Evolutionary conservation across 768 basidiomycete species (phyloP).

Genomic region (Termitomyces heimii): DNA sequence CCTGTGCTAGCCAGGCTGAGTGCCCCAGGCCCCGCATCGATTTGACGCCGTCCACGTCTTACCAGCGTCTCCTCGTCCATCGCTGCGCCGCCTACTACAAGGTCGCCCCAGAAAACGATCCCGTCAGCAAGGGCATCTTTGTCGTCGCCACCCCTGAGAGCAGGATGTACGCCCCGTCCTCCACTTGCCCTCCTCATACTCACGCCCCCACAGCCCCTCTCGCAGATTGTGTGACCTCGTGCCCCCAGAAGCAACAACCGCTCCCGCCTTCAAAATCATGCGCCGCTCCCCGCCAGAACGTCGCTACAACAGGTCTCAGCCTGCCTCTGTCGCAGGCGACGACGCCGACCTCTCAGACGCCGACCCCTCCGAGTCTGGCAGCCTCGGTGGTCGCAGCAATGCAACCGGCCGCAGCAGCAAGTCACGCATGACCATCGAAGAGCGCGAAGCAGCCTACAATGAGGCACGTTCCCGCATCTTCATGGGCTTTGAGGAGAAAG

Average conservation of each 20-base stretch:
- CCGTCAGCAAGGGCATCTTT: conserved; percentile 53
- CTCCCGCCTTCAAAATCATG: conserved; percentile 89
- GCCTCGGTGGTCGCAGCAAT: conserved; percentile 64
- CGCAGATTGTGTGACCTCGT: conserved; percentile 73
- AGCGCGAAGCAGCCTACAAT: conserved; percentile 87
- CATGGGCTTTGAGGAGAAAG: conserved; percentile 74
- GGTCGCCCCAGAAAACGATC: conserved; percentile 65
- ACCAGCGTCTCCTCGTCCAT: conserved; percentile 82
- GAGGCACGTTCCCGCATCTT: conserved; percentile 84
- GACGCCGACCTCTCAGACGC: conserved; percentile 74
- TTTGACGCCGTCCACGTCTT: conserved; percentile 64
- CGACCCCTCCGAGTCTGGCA: conserved; percentile 79
- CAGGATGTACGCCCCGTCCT: conserved; percentile 55
- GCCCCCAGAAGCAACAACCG: conserved; percentile 60
- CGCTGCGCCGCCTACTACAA: conserved; percentile 81
- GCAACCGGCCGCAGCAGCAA: conserved; percentile 55
- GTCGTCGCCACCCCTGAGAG: conserved; percentile 59
- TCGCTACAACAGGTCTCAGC: conserved; percentile 44
- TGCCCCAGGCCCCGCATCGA: conserved; percentile 52
- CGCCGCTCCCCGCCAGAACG: conserved; percentile 55
- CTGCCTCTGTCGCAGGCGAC: conserved; percentile 68
- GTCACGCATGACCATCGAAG: conserved; percentile 74
- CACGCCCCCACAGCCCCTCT: conserved; percentile 44
- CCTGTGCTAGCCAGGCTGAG: not conserved
- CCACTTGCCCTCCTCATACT: conserved; percentile 7